These are phyloP conservation scores for Clathrospora elynae DNA, from an alignment of 2,329 filamentous ascomycete genomes.

Conservation along the genomic window DNA sequence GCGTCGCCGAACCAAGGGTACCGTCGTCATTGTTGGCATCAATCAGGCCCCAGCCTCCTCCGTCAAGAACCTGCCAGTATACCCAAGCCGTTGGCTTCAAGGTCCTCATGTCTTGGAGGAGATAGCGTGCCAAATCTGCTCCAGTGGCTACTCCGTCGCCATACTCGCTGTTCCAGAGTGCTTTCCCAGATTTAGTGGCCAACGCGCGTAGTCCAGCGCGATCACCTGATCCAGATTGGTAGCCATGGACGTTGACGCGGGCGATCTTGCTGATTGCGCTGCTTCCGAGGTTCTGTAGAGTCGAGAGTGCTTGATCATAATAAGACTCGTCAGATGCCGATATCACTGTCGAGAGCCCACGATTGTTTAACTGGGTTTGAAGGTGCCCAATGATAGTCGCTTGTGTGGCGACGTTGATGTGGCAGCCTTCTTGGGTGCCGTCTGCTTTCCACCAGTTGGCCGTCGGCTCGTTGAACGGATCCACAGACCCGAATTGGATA, in stretches of 20 bases:
- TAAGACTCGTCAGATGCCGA: conserved; percentile 14
- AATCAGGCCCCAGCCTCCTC: conserved; percentile 11
- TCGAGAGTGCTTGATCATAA: conserved; percentile 12
- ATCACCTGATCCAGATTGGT: conserved; percentile 9
- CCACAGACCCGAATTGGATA: conserved; percentile 10
- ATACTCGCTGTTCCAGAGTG: conserved; percentile 14
- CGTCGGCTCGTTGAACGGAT: conserved; percentile 14
- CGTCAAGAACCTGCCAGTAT: conserved; percentile 13
- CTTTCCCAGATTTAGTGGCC: conserved; percentile 5
- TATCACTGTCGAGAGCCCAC: conserved; percentile 6
- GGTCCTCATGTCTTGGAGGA: conserved; percentile 8
- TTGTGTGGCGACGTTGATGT: conserved; percentile 10
- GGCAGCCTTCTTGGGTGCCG: conserved; percentile 15
- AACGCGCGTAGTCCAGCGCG: conserved; percentile 5
- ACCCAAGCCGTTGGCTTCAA: conserved; percentile 12
- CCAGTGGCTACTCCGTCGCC: conserved; percentile 8
- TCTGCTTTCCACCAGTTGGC: conserved; percentile 17
- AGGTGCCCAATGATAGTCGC: conserved; percentile 8
- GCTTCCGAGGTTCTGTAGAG: conserved; percentile 8
- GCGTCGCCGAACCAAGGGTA: conserved; percentile 7
- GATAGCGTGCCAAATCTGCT: conserved; percentile 5
- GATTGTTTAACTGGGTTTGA: conserved; percentile 8
- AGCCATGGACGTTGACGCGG: conserved; percentile 12
- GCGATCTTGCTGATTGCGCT: conserved; percentile 10
- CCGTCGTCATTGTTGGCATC: conserved; percentile 13